Conservation (phyloP, 1,284 basidiomycete species). For the Trametes polyzona region DNA sequence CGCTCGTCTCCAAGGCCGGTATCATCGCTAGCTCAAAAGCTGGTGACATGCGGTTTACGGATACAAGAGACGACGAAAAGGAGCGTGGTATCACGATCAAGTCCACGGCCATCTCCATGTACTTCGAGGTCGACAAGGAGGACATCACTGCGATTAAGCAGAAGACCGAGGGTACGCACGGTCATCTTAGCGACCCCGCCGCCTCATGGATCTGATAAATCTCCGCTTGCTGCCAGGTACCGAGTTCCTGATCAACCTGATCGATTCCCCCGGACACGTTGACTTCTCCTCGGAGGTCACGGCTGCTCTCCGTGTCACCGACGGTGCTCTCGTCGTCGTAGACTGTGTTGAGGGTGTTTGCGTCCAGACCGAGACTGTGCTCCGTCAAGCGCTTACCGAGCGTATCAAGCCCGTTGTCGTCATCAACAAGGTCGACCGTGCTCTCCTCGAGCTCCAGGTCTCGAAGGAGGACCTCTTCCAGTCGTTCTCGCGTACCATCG, state of each 20-base stretch:
- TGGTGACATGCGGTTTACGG: conserved; percentile 97
- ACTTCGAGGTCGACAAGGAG: conserved; percentile 95
- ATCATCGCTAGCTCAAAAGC: conserved; percentile 97
- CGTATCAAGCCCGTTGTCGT: conserved; percentile 99
- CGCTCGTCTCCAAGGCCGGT: conserved; percentile 99
- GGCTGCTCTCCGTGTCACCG: conserved; percentile 99
- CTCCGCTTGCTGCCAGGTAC: conserved; percentile 56
- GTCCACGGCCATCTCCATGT: conserved; percentile 99
- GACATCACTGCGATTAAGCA: conserved; percentile 87
- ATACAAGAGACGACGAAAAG: conserved; percentile 98
- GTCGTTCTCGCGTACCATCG: conserved; percentile 97
- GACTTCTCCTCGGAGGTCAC: conserved; percentile 99
- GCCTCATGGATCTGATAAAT: conserved; percentile 30
- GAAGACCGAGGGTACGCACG: conserved; percentile 83
- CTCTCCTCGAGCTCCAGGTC: conserved; percentile 98
- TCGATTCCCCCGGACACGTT: conserved; percentile 99
- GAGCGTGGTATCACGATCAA: conserved; percentile 99
- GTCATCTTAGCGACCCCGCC: conserved; percentile 22
- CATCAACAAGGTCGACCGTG: conserved; percentile 99
- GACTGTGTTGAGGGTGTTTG: conserved; percentile 99
- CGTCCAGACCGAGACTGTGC: conserved; percentile 99
- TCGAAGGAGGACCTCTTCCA: conserved; percentile 98
- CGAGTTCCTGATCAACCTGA: conserved; percentile 99
- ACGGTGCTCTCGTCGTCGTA: conserved; percentile 98
- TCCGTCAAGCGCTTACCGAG: conserved; percentile 96